Conservation (phyloP, 441 rosid genomes). For the Erodium chrysanthum region DNA sequence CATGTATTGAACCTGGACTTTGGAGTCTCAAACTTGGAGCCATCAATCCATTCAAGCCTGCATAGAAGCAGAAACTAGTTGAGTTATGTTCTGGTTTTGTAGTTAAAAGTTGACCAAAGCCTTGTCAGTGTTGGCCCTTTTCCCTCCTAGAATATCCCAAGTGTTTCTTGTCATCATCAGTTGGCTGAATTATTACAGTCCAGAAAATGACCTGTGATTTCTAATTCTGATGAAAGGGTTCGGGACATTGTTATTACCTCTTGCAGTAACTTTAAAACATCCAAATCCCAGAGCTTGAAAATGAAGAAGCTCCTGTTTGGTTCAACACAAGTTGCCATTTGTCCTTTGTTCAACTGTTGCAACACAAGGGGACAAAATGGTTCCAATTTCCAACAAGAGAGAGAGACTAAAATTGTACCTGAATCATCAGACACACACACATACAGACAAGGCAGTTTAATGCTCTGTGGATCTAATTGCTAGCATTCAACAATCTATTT, state of each 20-base stretch:
- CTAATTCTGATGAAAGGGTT: too few relatives aligned
- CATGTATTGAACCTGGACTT: conserved; percentile 1
- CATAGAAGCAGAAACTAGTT: not conserved
- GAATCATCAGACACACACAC: conserved; percentile 19
- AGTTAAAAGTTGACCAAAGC: too few relatives aligned
- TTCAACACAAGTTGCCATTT: conserved; percentile 20
- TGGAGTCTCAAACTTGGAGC: not conserved
- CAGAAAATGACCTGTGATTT: too few relatives aligned
- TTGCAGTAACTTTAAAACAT: conserved; percentile 10
- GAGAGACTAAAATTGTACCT: conserved; percentile 21
- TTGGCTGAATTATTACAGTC: too few relatives aligned
- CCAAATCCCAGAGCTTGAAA: not conserved
- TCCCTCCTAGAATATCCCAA: too few relatives aligned
- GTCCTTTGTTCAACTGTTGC: conserved; percentile 32
- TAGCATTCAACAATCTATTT: too few relatives aligned
- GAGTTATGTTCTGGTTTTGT: not conserved
- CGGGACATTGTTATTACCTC: conserved; percentile 8
- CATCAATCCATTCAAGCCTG: too few relatives aligned
- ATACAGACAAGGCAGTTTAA: conserved; percentile 20
- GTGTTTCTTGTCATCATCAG: too few relatives aligned
- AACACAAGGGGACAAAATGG: conserved; percentile 25
- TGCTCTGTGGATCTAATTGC: too few relatives aligned
- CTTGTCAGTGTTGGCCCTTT: too few relatives aligned
- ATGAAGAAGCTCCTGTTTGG: conserved; percentile 15
- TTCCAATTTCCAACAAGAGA: conserved; percentile 35